Percentiles rank a stretch among this genome's conserved stretches.
Conservation (phyloP, 2,329 filamentous ascomycete genomes). For the Sclerotinia borealis region DNA sequence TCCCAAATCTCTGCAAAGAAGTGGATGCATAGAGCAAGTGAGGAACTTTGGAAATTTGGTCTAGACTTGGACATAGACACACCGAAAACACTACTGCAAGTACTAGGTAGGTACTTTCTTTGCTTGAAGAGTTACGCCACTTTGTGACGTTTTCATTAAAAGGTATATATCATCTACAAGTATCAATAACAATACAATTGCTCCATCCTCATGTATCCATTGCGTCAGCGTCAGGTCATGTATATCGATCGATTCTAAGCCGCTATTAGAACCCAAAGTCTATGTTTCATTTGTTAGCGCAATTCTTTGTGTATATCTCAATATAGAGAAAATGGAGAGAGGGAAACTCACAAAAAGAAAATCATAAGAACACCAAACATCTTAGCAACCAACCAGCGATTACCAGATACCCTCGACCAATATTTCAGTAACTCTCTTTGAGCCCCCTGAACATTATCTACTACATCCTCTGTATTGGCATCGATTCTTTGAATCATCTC, state of each 20-base stretch:
- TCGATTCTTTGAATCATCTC: constrained; percentile 98
- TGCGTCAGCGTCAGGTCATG: background rate
- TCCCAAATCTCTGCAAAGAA: too few relatives aligned
- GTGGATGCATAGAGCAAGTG: too few relatives aligned
- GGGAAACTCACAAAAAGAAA: constrained; percentile 62
- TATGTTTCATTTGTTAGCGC: constrained; percentile 11
- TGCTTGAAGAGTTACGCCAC: background rate
- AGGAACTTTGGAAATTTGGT: too few relatives aligned
- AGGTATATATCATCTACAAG: constrained; percentile 3
- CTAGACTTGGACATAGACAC: too few relatives aligned
- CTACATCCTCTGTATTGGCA: constrained; percentile 94
- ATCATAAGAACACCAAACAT: constrained; percentile 92
- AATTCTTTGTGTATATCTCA: background rate
- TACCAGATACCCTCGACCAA: constrained; percentile 89
- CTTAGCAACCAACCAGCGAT: constrained; percentile 89
- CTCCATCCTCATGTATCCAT: background rate
- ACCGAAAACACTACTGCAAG: too few relatives aligned
- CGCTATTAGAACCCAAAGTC: constrained; percentile 29
- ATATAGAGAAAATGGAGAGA: background rate
- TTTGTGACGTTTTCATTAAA: constrained; percentile 3
- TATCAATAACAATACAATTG: background rate
- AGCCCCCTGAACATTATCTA: constrained; percentile 96
- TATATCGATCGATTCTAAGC: background rate
- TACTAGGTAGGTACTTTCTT: too few relatives aligned
- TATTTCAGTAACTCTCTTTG: constrained; percentile 95